phyloP scores from a whole-genome alignment of 192 early-diverging fungal genomes.

The Gonapodya sp. region DNA sequence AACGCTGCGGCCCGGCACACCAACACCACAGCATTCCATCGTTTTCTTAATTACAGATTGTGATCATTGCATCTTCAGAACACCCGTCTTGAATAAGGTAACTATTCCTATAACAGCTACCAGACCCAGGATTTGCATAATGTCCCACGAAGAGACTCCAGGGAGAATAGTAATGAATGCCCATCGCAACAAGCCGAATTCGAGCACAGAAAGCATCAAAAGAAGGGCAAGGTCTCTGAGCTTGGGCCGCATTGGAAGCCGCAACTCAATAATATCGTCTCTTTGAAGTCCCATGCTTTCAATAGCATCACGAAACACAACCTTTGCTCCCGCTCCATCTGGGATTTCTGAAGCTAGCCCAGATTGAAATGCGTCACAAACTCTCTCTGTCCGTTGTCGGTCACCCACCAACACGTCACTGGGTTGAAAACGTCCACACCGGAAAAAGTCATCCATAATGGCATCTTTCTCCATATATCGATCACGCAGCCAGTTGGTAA shows the following conservation, averaged over 20 bases:
- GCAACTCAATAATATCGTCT: not conserved
- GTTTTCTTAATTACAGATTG: too few relatives aligned
- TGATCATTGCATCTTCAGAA: not conserved
- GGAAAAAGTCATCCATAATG: constrained; percentile 69
- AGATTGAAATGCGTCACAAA: not conserved
- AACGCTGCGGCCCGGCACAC: too few relatives aligned
- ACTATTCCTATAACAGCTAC: not conserved
- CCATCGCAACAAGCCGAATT: not conserved
- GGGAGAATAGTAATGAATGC: not conserved
- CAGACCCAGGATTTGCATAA: not conserved
- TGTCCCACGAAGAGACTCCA: not conserved
- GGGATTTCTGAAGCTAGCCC: not conserved
- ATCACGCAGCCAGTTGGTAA: constrained; percentile 64
- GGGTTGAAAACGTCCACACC: constrained; percentile 54
- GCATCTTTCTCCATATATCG: constrained; percentile 81
- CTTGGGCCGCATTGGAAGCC: not conserved
- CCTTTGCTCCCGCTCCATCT: not conserved
- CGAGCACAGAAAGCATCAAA: not conserved
- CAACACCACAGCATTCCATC: too few relatives aligned
- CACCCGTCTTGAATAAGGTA: not conserved
- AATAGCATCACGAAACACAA: not conserved
- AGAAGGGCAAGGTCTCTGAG: not conserved
- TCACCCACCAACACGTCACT: not conserved
- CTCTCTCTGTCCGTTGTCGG: not conserved
- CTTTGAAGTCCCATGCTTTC: not conserved